Evolutionary conservation across 257 asterid species (phyloP), one percentile per base, ranked within the genome.

Genomic region (Vinca minor): DNA sequence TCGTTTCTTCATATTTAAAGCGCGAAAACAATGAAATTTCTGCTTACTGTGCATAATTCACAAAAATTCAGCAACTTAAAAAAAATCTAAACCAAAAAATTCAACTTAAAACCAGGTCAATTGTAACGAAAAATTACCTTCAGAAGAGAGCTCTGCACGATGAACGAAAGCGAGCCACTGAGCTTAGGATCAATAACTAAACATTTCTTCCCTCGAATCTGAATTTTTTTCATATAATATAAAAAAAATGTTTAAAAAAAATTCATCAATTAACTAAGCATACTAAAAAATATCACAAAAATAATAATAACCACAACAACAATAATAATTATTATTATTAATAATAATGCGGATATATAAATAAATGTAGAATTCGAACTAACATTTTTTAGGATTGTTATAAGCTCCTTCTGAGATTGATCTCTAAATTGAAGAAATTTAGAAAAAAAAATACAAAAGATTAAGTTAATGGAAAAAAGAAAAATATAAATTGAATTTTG

Each of bases 121-220:
- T 31, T 60, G 21, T 35, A 23, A 39, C 50, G 0, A 63, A 55
- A 52, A 71, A 35, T 62, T 79, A 67, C 98, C 96, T 87, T 89
- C 35, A 93, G 88, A 59, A 87, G 88, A 65, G 96, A 83, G 81
- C 91, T 87, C 71, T 80, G 96, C 66, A 89, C 78, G 60, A 93
- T 82, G 48, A 84, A 80, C 20, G 97, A 89, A 62, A 93, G 88
- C 38, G 98, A 81, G 5, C 98, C 98, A 36, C 97, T 78, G 47
- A 89, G 97, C 85, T 93, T 89, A 63, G 93, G 96, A 73, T 93
- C 98, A 73, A 93, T 78, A 52, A 87, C 91, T 74, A 93, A 81
- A 78, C 97, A 93, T 78, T 93, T 93, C 50, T 87, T 92, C 50
- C 98, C 98, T 66, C 96, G 86, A 82, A 93, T 78, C 98, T 93